Percentiles rank a stretch among this genome's conserved stretches.
phyloP scores from a whole-genome alignment of 257 asterid genomes.

The Solanum gandarillasii region DNA sequence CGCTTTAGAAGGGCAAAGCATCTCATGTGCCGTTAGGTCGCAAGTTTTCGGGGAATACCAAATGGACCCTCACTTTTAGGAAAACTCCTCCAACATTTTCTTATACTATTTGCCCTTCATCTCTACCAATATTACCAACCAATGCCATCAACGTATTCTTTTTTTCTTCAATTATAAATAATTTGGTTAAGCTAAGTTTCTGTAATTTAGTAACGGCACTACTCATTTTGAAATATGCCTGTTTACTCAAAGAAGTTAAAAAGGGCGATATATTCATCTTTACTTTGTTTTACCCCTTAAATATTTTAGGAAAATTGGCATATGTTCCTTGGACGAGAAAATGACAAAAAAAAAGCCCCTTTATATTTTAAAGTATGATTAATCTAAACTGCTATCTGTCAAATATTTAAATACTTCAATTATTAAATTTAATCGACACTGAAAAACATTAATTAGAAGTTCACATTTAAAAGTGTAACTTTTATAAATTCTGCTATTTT shows the following conservation, averaged over 20 bases:
- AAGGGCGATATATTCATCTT: background rate
- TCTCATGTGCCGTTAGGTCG: conserved; percentile 18
- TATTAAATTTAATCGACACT: background rate
- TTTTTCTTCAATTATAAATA: background rate
- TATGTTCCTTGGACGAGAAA: background rate
- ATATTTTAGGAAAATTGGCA: background rate
- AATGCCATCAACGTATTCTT: background rate
- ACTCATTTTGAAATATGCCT: background rate
- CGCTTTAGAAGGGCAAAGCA: conserved; percentile 2
- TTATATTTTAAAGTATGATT: background rate
- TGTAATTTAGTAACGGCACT: background rate
- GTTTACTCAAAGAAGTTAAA: background rate
- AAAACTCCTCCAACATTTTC: background rate
- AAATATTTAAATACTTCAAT: background rate
- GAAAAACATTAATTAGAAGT: background rate
- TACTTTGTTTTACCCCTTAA: background rate
- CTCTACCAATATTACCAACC: background rate
- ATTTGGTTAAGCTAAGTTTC: no score
- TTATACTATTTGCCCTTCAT: background rate
- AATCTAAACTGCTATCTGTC: background rate
- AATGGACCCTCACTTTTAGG: background rate
- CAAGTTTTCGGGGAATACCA: conserved; percentile 5
- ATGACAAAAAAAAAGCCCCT: background rate
- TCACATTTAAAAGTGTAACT: background rate
- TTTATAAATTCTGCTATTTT: background rate